phyloP scores from a whole-genome alignment of 352 stramenopile species.

The Globisporangium solare region DNA sequence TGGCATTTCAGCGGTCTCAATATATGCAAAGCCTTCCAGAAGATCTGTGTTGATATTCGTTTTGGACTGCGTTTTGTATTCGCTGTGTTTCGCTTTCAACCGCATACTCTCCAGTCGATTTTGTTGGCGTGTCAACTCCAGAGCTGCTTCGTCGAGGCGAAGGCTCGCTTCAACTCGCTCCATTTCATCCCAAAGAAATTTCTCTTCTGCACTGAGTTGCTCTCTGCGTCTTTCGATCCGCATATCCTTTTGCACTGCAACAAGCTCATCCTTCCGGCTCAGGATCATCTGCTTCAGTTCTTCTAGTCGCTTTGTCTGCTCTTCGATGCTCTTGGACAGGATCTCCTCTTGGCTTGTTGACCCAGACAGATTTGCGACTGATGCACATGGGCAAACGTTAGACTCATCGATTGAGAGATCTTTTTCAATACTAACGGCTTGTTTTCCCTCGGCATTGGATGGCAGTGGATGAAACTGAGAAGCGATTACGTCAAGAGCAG shows the following conservation, averaged over 20 bases:
- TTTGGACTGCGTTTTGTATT: neutral
- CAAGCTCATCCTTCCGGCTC: slow-evolving; percentile 35
- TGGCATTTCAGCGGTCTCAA: slow-evolving; percentile 18
- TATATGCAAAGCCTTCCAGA: slow-evolving; percentile 30
- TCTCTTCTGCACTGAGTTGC: slow-evolving; percentile 36
- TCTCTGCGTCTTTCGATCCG: slow-evolving; percentile 47
- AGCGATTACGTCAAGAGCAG: neutral
- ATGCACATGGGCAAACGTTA: slow-evolving; percentile 1
- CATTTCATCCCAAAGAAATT: slow-evolving; percentile 39
- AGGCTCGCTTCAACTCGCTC: slow-evolving; percentile 38
- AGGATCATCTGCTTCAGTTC: slow-evolving; percentile 38
- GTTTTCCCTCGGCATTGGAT: neutral
- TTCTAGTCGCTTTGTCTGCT: slow-evolving; percentile 42
- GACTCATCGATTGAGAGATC: neutral
- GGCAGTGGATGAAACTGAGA: slow-evolving; percentile 3
- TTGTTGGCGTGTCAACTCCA: slow-evolving; percentile 37
- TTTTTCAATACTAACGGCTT: neutral
- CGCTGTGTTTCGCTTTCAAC: slow-evolving; percentile 31
- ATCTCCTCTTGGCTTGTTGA: slow-evolving; percentile 31
- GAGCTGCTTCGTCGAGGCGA: slow-evolving; percentile 26
- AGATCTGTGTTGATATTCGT: slow-evolving; percentile 12
- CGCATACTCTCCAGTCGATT: slow-evolving; percentile 42
- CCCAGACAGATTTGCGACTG: slow-evolving; percentile 9
- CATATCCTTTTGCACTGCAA: slow-evolving; percentile 41
- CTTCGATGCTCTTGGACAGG: slow-evolving; percentile 63